Percentiles rank a stretch among this genome's conserved stretches.
These are phyloP conservation scores for Climacium dendroides DNA, from an alignment of 225 moss, liverwort and hornwort genomes.

Conservation along the genomic window DNA sequence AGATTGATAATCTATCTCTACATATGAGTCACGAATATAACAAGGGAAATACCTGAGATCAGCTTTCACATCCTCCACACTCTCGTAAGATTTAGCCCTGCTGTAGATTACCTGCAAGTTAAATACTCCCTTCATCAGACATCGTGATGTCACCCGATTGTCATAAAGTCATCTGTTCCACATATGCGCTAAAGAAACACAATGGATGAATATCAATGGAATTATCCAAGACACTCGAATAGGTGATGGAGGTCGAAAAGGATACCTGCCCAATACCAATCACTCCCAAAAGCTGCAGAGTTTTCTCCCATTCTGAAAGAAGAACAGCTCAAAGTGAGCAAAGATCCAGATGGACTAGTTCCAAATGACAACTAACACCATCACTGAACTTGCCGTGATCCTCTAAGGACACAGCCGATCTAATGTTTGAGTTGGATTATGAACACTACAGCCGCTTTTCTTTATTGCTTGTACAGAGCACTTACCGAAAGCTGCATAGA, in stretches of 20 bases:
- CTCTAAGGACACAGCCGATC: background rate
- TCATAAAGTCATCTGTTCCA: background rate
- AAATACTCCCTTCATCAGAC: background rate
- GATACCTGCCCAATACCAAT: slow-evolving; percentile 58
- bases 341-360: background rate
- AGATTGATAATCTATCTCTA: background rate
- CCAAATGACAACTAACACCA: background rate
- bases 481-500: slow-evolving; percentile 68
- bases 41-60: slow-evolving; percentile 44
- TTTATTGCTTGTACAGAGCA: background rate
- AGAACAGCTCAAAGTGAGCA: background rate
- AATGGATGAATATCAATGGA: background rate
- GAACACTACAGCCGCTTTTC: background rate
- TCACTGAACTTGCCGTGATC: background rate
- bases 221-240: background rate
- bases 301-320: slow-evolving; percentile 84
- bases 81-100: slow-evolving; percentile 47
- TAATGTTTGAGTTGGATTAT: background rate
- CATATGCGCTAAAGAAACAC: background rate
- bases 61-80: slow-evolving; percentile 57
- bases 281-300: slow-evolving; percentile 62
- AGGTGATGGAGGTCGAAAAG: background rate
- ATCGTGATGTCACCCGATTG: background rate
- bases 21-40: background rate
- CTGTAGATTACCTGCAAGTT: slow-evolving; percentile 43